These are phyloP conservation scores for Geotrichum histeridarum DNA, from an alignment of 1,139 yeast species.

Conservation along the genomic window DNA sequence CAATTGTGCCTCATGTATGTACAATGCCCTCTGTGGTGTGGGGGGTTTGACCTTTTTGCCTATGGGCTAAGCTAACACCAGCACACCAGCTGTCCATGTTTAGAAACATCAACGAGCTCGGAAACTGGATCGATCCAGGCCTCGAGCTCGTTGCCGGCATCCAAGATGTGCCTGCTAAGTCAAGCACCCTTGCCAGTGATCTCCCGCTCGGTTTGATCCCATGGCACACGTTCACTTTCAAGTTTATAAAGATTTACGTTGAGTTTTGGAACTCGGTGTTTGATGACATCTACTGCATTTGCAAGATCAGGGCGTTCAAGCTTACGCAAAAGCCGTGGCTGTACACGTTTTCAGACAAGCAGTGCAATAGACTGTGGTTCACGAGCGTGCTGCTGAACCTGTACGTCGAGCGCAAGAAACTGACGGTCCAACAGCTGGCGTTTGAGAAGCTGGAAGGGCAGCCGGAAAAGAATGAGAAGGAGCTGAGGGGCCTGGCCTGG, in stretches of 20 bases:
- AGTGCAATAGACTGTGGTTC: constrained; percentile 32
- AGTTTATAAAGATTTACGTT: constrained; percentile 20
- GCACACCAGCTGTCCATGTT: constrained; percentile 28
- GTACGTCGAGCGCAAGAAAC: constrained; percentile 21
- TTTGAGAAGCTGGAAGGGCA: constrained; percentile 6
- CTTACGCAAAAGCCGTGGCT: constrained; percentile 18
- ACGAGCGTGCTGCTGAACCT: constrained; percentile 27
- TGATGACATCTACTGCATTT: constrained; percentile 33
- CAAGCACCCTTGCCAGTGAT: not conserved
- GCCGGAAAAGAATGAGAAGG: not conserved
- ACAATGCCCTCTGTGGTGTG: not conserved
- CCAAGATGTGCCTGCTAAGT: not conserved
- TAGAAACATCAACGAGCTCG: constrained; percentile 33
- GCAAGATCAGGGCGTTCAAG: constrained; percentile 29
- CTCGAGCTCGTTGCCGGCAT: not conserved
- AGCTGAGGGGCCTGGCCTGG: not conserved
- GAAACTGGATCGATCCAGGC: constrained; percentile 32
- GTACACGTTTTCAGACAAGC: constrained; percentile 25
- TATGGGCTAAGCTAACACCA: not conserved
- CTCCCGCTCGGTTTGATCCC: not conserved
- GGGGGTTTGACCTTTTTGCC: not conserved
- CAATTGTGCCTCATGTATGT: constrained; percentile 26
- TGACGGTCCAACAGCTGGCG: constrained; percentile 6
- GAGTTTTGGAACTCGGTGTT: constrained; percentile 32
- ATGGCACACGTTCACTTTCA: not conserved